phyloP scores from a whole-genome alignment of 2,329 filamentous ascomycete species.

The Colletotrichum zoysiae region DNA sequence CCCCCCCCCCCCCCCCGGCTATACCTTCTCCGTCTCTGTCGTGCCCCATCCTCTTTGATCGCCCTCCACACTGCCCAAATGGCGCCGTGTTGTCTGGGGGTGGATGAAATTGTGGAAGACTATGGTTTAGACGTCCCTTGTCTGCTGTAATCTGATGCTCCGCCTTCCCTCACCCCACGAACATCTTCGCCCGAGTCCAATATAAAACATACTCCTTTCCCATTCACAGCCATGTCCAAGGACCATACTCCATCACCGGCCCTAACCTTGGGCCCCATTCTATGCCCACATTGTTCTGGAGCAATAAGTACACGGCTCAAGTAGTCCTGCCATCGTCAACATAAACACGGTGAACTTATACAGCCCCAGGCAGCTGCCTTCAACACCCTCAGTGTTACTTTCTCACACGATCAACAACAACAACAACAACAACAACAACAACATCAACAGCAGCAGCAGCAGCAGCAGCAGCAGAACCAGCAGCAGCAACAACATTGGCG shows the following conservation, averaged over 20 bases:
- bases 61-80: conserved; percentile 9
- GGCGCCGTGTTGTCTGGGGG: conserved; percentile 11
- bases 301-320: conserved; percentile 36
- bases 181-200: background rate
- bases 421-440: conserved; percentile 1
- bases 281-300: conserved; percentile 22
- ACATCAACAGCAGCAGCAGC: conserved; percentile 4
- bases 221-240: conserved; percentile 10
- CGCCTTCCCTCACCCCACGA: background rate
- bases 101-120: conserved; percentile 29
- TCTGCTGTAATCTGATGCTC: conserved; percentile 22
- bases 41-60: conserved; percentile 27
- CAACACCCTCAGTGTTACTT: conserved; percentile 26
- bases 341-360: conserved; percentile 29
- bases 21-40: conserved; percentile 13
- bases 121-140: conserved; percentile 23
- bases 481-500: background rate
- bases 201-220: conserved; percentile 25
- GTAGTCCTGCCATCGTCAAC: conserved; percentile 21
- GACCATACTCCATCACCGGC: background rate
- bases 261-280: conserved; percentile 20
- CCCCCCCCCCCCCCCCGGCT: no score
- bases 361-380: conserved; percentile 17
- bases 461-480: conserved; percentile 1
- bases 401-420: conserved; percentile 1